These are phyloP conservation scores for Vitis cinerea DNA, from an alignment of 164 flowering plant species.

Conservation along the genomic window DNA sequence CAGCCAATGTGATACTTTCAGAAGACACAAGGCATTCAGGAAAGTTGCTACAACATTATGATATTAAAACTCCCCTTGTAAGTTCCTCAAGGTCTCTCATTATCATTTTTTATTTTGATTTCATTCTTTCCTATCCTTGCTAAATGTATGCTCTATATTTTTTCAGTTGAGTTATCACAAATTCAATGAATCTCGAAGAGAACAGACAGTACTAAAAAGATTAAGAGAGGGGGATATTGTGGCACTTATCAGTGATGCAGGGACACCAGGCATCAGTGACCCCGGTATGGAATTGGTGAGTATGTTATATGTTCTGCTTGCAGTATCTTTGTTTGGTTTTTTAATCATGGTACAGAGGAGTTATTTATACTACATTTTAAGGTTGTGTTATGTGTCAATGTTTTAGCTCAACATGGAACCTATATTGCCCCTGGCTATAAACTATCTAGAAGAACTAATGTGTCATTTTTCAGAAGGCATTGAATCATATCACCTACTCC, in stretches of 20 bases:
- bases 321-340: neutral
- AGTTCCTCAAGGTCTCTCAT: conserved; percentile 17
- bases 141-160: conserved; percentile 32
- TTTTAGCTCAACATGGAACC: too few relatives aligned
- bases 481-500: too few relatives aligned
- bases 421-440: too few relatives aligned
- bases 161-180: conserved; percentile 95
- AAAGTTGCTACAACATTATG: conserved; percentile 85
- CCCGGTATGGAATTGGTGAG: conserved; percentile 87
- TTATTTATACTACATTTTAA: too few relatives aligned
- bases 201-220: conserved; percentile 59
- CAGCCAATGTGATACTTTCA: conserved; percentile 85
- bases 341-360: neutral
- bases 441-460: too few relatives aligned
- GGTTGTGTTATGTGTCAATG: too few relatives aligned
- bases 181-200: conserved; percentile 92
- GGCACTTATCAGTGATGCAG: conserved; percentile 96
- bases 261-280: conserved; percentile 96
- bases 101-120: neutral
- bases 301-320: neutral
- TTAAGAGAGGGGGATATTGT: conserved; percentile 75
- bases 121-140: conserved; percentile 5
- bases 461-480: too few relatives aligned
- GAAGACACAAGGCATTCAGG: conserved; percentile 98
- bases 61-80: conserved; percentile 85